Conservation (phyloP, 495 filamentous ascomycete species). For the Hypoxylon perforatum region DNA sequence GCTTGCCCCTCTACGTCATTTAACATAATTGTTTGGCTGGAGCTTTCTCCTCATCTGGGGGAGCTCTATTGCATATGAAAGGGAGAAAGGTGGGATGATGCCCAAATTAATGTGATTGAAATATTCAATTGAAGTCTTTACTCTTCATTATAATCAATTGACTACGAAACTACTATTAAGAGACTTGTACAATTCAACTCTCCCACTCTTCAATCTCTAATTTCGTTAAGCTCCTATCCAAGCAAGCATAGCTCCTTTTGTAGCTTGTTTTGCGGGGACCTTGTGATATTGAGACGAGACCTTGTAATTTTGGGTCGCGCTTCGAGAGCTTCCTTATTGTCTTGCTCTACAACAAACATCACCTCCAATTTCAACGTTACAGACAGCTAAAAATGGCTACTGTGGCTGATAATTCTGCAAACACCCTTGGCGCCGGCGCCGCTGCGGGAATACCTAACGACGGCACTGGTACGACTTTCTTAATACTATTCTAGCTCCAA, state of each 20-base stretch:
- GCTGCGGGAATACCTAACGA: slow-evolving; percentile 55
- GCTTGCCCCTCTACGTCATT: slow-evolving; percentile 46
- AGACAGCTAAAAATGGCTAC: slow-evolving; percentile 49
- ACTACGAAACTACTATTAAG: neutral
- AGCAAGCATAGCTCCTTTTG: slow-evolving; percentile 29
- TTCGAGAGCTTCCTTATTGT: slow-evolving; percentile 3
- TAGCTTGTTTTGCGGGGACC: slow-evolving; percentile 39
- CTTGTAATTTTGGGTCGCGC: slow-evolving; percentile 7
- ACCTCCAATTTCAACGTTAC: slow-evolving; percentile 11
- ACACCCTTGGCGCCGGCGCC: slow-evolving; percentile 49
- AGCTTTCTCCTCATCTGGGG: slow-evolving; percentile 32
- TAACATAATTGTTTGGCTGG: slow-evolving; percentile 33
- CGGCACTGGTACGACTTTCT: slow-evolving; percentile 56
- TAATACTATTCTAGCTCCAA: neutral
- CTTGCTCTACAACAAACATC: slow-evolving; percentile 9
- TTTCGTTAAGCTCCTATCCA: slow-evolving; percentile 17
- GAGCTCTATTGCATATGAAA: slow-evolving; percentile 16
- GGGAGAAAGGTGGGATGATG: slow-evolving; percentile 3
- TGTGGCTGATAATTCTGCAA: slow-evolving; percentile 53
- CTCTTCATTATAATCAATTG: slow-evolving; percentile 2
- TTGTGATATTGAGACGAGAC: slow-evolving; percentile 22
- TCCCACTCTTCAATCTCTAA: neutral
- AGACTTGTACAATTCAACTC: neutral
- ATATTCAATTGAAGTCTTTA: slow-evolving; percentile 3
- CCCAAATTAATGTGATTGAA: slow-evolving; percentile 6